phyloP scores from a whole-genome alignment of 345 rosid species.

The Aethionema arabicum region DNA sequence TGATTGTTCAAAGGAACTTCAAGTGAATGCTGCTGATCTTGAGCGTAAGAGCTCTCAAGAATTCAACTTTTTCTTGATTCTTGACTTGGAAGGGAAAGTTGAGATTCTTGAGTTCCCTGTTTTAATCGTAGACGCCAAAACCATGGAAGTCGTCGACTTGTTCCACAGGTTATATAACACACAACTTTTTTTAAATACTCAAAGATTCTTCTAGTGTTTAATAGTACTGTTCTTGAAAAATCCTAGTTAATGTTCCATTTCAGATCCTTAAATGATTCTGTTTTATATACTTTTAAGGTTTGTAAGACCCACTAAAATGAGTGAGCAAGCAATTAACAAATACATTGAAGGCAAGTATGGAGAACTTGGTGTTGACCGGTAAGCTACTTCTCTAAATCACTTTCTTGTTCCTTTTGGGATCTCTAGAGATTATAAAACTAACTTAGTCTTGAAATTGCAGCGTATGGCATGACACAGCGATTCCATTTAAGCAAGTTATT shows the following conservation, averaged over 20 bases:
- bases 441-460: conserved; percentile 43
- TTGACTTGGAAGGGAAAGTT: conserved; percentile 91
- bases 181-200: neutral
- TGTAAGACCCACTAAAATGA: conserved; percentile 82
- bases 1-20: conserved; percentile 58
- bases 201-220: conserved; percentile 1
- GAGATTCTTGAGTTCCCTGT: conserved; percentile 95
- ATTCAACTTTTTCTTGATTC: conserved; percentile 69
- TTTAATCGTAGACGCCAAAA: conserved; percentile 65
- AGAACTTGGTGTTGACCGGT: conserved; percentile 88
- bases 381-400: conserved; percentile 27
- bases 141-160: conserved; percentile 61
- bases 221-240: neutral
- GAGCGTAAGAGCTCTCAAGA: conserved; percentile 52
- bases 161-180: conserved; percentile 73
- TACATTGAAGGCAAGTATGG: conserved; percentile 88
- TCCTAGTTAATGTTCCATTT: no score
- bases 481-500: conserved; percentile 72
- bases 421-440: conserved; percentile 5
- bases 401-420: conserved; percentile 2
- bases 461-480: conserved; percentile 96
- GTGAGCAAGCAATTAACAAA: conserved; percentile 61
- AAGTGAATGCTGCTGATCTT: conserved; percentile 44
- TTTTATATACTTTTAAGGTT: conserved; percentile 46
- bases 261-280: neutral